A percentile compares a stretch with the other conserved stretches of the same genome.
These are phyloP conservation scores for Pseudozyma flocculosa DNA, from an alignment of 1,284 basidiomycete species.

Conservation along the genomic window DNA sequence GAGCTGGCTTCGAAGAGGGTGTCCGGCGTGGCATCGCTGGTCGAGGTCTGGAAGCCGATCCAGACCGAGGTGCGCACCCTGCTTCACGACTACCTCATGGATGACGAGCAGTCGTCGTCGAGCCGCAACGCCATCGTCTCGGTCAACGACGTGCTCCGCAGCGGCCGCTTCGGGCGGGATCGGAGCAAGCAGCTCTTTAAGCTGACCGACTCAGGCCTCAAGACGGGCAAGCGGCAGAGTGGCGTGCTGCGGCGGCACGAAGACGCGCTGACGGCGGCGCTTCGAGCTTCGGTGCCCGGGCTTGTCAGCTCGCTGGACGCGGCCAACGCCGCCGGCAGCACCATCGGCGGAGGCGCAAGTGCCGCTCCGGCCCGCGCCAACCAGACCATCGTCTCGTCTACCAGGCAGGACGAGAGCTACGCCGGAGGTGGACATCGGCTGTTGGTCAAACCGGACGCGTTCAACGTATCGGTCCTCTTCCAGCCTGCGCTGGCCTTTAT, in stretches of 20 bases:
- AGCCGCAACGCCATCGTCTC: constrained; percentile 84
- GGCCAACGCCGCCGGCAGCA: neutral
- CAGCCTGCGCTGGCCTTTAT: constrained; percentile 88
- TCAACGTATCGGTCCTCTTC: constrained; percentile 91
- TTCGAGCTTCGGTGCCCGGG: constrained; percentile 90
- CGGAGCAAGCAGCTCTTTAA: constrained; percentile 68
- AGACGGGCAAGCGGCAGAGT: constrained; percentile 61
- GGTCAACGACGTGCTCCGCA: constrained; percentile 81
- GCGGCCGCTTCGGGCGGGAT: constrained; percentile 43
- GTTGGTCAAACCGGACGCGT: constrained; percentile 86
- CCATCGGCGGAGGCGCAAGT: neutral
- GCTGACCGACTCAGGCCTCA: constrained; percentile 67
- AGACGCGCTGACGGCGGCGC: constrained; percentile 77
- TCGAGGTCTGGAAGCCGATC: constrained; percentile 88
- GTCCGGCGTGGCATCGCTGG: constrained; percentile 59
- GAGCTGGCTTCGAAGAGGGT: constrained; percentile 20
- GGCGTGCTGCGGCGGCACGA: constrained; percentile 71
- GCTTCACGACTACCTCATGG: constrained; percentile 86
- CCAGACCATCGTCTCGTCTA: constrained; percentile 14
- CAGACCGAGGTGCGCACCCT: constrained; percentile 78
- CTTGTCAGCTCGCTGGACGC: constrained; percentile 64
- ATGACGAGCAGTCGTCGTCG: constrained; percentile 76
- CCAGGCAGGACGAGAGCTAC: constrained; percentile 9
- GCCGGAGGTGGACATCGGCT: constrained; percentile 72
- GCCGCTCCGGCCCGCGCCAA: neutral